Conservation (phyloP, 805 yeast genomes). For the Candida ovalis region DNA sequence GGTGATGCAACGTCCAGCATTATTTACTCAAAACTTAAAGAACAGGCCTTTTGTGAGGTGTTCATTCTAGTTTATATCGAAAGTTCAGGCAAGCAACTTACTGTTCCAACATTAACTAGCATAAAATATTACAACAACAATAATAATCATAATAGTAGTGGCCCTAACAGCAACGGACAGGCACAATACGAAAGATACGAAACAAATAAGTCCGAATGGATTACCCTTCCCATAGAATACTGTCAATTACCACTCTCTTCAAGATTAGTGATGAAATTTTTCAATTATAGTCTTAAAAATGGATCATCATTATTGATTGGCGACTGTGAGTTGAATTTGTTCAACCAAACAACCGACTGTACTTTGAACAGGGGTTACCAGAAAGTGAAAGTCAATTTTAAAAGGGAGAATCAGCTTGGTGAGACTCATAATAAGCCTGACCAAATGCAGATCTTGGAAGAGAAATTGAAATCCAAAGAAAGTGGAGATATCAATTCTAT, state of each 20-base stretch:
- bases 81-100: constrained; percentile 20
- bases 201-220: constrained; percentile 47
- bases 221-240: constrained; percentile 66
- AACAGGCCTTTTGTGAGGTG: constrained; percentile 13
- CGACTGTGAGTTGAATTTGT: constrained; percentile 53
- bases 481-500: constrained; percentile 57
- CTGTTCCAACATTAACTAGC: constrained; percentile 21
- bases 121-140: constrained; percentile 11
- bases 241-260: constrained; percentile 67
- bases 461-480: constrained; percentile 57
- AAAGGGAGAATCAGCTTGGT: constrained; percentile 6
- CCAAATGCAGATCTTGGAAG: constrained; percentile 46
- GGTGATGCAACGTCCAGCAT: constrained; percentile 11
- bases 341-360: constrained; percentile 41
- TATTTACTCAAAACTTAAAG: constrained; percentile 13
- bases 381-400: constrained; percentile 37
- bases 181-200: not conserved
- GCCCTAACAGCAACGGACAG: not conserved
- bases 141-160: not conserved
- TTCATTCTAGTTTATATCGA: constrained; percentile 14
- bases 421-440: constrained; percentile 19
- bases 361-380: constrained; percentile 73
- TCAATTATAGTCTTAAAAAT: constrained; percentile 59
- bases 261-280: constrained; percentile 55
- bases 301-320: constrained; percentile 52